phyloP scores from a whole-genome alignment of 1,284 basidiomycete genomes.

The Ustilago nuda region DNA sequence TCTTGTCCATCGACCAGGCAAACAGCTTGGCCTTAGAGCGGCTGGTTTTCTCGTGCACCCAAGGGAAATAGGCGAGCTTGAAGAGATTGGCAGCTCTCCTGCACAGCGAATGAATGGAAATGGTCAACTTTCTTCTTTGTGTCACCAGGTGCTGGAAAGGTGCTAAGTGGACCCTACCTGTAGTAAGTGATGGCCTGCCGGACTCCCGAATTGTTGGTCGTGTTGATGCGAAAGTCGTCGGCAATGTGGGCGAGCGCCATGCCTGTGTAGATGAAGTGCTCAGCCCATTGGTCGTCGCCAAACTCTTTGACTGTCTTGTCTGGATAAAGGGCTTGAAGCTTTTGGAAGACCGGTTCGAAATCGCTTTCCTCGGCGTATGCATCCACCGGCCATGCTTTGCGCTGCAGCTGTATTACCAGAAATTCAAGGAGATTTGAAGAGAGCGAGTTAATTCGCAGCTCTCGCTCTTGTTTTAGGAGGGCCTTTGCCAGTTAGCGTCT shows the following conservation, averaged over 20 bases:
- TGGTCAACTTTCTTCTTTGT: background rate
- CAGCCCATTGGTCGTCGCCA: slow-evolving; percentile 44
- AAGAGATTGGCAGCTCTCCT: slow-evolving; percentile 47
- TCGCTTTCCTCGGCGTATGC: slow-evolving; percentile 27
- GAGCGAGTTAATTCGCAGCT: background rate
- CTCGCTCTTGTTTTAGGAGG: background rate
- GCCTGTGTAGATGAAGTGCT: slow-evolving; percentile 27
- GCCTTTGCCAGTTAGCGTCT: too few relatives aligned
- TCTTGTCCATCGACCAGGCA: slow-evolving; percentile 40
- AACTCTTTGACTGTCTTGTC: slow-evolving; percentile 19
- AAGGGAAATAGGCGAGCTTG: slow-evolving; percentile 41
- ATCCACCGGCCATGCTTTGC: slow-evolving; percentile 42
- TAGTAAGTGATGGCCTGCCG: slow-evolving; percentile 25
- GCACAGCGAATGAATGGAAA: too few relatives aligned
- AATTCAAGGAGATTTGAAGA: background rate
- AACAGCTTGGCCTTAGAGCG: slow-evolving; percentile 23
- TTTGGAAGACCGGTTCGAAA: slow-evolving; percentile 32
- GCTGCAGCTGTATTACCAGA: slow-evolving; percentile 16
- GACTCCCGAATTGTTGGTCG: background rate
- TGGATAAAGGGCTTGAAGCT: slow-evolving; percentile 21
- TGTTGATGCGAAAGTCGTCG: slow-evolving; percentile 3
- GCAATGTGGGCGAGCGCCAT: slow-evolving; percentile 21
- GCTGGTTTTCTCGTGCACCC: slow-evolving; percentile 37
- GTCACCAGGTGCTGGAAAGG: background rate
- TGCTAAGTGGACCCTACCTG: slow-evolving; percentile 20